A percentile compares a stretch with the other conserved stretches of the same genome.
Conservation (phyloP, 176 grass and related monocot species). For the Cocos nucifera region DNA sequence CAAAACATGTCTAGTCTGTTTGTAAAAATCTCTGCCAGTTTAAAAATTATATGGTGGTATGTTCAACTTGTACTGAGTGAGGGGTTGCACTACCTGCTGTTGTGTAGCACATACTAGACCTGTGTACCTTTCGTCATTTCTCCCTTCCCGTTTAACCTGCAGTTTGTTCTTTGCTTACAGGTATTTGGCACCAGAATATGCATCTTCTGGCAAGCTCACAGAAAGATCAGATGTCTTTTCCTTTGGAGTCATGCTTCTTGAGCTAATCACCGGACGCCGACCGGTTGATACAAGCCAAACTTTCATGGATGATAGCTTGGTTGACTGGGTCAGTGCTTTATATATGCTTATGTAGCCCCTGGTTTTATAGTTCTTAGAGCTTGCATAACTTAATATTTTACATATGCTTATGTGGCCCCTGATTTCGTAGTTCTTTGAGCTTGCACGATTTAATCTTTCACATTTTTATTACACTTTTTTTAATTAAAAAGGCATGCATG, state of each 20-base stretch:
- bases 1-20: no score
- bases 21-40: no score
- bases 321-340: constrained; percentile 3
- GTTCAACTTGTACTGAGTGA: not conserved
- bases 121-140: not conserved
- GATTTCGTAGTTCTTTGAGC: not conserved
- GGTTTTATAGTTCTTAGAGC: not conserved
- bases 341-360: not conserved
- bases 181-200: constrained; percentile 5
- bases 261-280: not conserved
- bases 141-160: not conserved
- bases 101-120: not conserved
- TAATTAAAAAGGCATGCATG: no score
- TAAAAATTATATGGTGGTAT: no score
- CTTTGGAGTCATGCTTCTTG: constrained; percentile 2
- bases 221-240: constrained; percentile 7
- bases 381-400: not conserved
- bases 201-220: not conserved
- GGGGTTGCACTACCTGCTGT: not conserved
- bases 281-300: not conserved
- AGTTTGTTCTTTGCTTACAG: not conserved
- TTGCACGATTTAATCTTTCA: not conserved
- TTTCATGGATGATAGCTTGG: constrained; percentile 1
- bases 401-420: not conserved
- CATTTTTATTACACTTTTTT: not conserved